Evolutionary conservation across 805 yeast species (phyloP), one percentile per base, ranked within the genome.

Genomic region (Yarrowia osloensis): DNA sequence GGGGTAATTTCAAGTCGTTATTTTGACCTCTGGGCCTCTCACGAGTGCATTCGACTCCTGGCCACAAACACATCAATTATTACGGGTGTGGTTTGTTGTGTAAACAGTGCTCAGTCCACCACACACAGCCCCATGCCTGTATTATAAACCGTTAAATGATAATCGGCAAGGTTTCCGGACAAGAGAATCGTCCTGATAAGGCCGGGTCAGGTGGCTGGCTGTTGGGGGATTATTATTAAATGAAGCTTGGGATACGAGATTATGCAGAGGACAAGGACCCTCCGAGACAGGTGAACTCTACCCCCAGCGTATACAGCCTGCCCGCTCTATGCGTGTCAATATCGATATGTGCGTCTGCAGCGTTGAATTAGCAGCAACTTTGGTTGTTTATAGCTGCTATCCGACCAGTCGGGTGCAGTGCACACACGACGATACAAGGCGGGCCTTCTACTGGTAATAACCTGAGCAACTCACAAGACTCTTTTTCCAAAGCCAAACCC

Each of bases 171-270:
- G 47, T 44, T 44, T 24, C 21, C 3, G 8, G 31, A 22, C 50
- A 44, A 44, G 31, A 15, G 19, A 44, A 28, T 19, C 12, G 37
- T 15, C n/a, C 24, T 9, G 57, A 50, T 50, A 50, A 50, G 57
- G 28, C 54, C 15, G 15, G 50, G 57, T 50, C 57, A 50, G 57
- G 40, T 50, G 57, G 55, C 37, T 15, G 40, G 13, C 40, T 15
- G 40, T 22, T 29, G 52, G 52, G n/a, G 50, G 52, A n/a, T 5
- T 47, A 50, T 50, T 50, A 33, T 50, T 22, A 22, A 31, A 50
- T 33, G 57, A 33, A 22, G 55, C 28, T 50, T 21, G 46, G 55
- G 40, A 50, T 50, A 50, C 57, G 57, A 50, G 57, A 50, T 50
- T 50, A 50, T 50, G 57, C 57, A 50, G 54, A 47, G 49, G 29